A percentile compares a stretch with the other conserved stretches of the same genome.
Conservation (phyloP, 2,329 filamentous ascomycete genomes). For the Cytospora paraplurivora region DNA sequence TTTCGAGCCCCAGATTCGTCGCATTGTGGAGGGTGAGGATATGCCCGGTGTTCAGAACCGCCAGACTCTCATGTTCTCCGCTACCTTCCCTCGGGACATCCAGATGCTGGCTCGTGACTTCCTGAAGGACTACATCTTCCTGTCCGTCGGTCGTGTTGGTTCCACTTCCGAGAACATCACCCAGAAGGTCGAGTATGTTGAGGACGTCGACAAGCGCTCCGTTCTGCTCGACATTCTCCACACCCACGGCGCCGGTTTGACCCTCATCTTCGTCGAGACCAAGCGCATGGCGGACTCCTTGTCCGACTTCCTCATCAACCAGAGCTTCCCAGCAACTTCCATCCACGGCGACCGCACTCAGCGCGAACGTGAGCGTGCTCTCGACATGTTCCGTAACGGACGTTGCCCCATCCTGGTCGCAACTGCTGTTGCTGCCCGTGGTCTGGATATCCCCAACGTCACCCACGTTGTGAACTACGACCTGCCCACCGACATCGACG, state of each 20-base stretch:
- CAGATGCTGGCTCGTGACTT: constrained; percentile 99
- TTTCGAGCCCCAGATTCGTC: constrained; percentile 99
- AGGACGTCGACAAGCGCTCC: constrained; percentile 96
- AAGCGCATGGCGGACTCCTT: constrained; percentile 99
- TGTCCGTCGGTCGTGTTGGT: constrained; percentile 97
- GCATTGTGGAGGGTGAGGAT: constrained; percentile 97
- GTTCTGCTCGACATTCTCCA: constrained; percentile 96
- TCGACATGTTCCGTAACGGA: constrained; percentile 96
- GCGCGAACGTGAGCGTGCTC: constrained; percentile 95
- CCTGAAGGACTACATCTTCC: constrained; percentile 98
- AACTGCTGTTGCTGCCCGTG: constrained; percentile 89
- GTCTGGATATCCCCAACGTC: constrained; percentile 94
- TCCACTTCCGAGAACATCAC: constrained; percentile 99
- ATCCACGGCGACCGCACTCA: constrained; percentile 99
- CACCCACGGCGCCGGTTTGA: constrained; percentile 86
- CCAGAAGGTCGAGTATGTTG: constrained; percentile 95
- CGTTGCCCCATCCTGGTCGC: constrained; percentile 96
- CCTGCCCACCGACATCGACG: constrained; percentile 96
- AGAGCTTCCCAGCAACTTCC: constrained; percentile 95
- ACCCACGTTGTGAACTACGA: constrained; percentile 99
- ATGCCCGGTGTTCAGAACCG: constrained; percentile 84
- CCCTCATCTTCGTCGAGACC: constrained; percentile 97
- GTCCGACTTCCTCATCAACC: constrained; percentile 98
- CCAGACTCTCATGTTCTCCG: constrained; percentile 99
- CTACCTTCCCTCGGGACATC: constrained; percentile 98